Evolutionary conservation across 192 early-diverging fungal genomes (phyloP), one percentile per base, ranked within the genome.

Genomic region (Linnemannia exigua): DNA sequence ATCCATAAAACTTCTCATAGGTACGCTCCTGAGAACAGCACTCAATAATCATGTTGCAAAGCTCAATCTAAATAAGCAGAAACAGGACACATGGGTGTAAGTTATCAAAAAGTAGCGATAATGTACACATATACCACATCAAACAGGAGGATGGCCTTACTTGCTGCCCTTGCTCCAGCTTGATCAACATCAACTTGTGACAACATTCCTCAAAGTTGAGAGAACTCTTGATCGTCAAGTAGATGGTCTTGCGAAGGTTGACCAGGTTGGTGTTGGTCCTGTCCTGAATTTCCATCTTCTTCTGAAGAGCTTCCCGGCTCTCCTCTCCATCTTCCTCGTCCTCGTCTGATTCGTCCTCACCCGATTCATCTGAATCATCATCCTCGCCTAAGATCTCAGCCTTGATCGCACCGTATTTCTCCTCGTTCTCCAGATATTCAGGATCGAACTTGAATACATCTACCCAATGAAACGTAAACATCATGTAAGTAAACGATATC

Each of bases 11-110:
- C 73, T 92, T 96, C 76, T 97, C 94, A 87, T 97, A 99, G 9
- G 97, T 99, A 17, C 96, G 91, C 83, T 99, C 97, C 84, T 99
- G 97, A 8, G 95, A 93, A 84, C 97, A 99, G 91, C 97, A 97
- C 83, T 99, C 98, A 69, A 99, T 96, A 66, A 99, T 92, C 98
- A 99, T 99, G 81, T 98, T 97, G 85, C 93, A 94, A 44, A 99
- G 88, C 88, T 99, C 98, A 48, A 96, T 91, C 91, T 92, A 87
- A 22, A 80, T 38, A 71, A 25, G 44, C 14, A 61, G 52, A 73
- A 37, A 74, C 8, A 50, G 5, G 72, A 67, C 1, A 17, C 15
- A 58, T 36, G 67, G 36, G 14, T n/a, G n/a, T n/a, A n/a, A n/a
- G n/a, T n/a, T n/a, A n/a, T n/a, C n/a, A n/a, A n/a, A n/a, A n/a